Base-by-base conservation (phyloP, 805 yeast genomes). In the Saccharomycopsis microspora region DNA sequence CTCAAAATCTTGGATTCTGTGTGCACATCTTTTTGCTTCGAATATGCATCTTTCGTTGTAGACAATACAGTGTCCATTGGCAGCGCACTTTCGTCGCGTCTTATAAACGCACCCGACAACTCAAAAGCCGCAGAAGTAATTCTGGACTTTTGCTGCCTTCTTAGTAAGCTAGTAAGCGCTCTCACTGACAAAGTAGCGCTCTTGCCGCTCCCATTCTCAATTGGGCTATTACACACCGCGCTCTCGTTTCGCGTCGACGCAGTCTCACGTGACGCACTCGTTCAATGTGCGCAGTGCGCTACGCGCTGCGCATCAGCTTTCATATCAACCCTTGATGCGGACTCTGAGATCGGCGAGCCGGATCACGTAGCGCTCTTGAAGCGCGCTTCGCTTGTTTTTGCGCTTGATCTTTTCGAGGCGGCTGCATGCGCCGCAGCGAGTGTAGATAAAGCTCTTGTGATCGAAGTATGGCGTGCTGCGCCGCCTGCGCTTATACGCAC, bases 191-290 rank as follows among this genome's bases (percentile, higher is more conserved):
- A 42, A 3, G 41, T 42, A 27, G 49, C 41, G 30, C 6, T 39
- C 39, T 8, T 43, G 5, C 44, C 80, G 0, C 65, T 80, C 3
- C 93, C 93, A 1, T 82, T 78, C 57, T 53, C 84, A 9, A 57
- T 82, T 2, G 68, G 83, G 0, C 55, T 84, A 38, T 63, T 82
- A 37, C 77, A 77, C 54, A 74, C 75, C 45, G 57, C 77, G 1
- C 60, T 82, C 4, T 68, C 62, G 27, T 85, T 78, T 60, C 67
- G 85, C 57, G 80, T 85, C 1, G 73, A 75, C 48, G 88, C 90
- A 0, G 68, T 80, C 1, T 66, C 64, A 27, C 61, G 56, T 36
- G 56, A 58, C 9, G 64, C 71, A 29, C 63, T 67, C 54, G 67
- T 57, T 54, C 41, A 54, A 61, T 9, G 39, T 5, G 27, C 45